Conservation (phyloP, 139 green algal species). For the Chlorella sp. region DNA sequence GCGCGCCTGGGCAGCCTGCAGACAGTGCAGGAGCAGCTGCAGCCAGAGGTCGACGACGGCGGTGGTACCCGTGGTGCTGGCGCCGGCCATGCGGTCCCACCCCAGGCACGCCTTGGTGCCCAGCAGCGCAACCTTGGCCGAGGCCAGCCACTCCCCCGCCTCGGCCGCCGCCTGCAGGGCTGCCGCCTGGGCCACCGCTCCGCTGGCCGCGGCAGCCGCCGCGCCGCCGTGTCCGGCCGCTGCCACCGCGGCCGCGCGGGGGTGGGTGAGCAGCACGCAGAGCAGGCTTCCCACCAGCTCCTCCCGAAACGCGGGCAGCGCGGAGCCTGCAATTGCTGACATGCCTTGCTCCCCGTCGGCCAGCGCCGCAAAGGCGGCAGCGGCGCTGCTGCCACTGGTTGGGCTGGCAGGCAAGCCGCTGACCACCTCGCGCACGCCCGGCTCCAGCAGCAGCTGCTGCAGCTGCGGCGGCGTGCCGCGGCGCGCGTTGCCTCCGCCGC, state of each 20-base stretch:
- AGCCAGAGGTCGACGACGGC: constrained; percentile 75
- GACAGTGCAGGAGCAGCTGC: constrained; percentile 58
- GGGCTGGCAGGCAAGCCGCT: background rate
- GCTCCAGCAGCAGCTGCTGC: constrained; percentile 29
- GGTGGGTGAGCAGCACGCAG: constrained; percentile 41
- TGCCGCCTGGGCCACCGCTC: constrained; percentile 5
- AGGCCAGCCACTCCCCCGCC: constrained; percentile 54
- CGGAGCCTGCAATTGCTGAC: constrained; percentile 5
- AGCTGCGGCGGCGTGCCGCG: constrained; percentile 17
- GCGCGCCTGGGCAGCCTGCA: constrained; percentile 37
- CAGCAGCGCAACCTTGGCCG: constrained; percentile 55
- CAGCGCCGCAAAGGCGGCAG: background rate
- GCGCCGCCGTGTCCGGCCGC: background rate
- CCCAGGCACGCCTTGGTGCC: constrained; percentile 62
- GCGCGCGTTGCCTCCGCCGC: background rate
- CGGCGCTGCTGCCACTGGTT: constrained; percentile 1
- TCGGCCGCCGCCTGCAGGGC: constrained; percentile 20
- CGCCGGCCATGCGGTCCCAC: constrained; percentile 60
- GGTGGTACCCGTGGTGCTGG: constrained; percentile 59
- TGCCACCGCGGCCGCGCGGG: background rate
- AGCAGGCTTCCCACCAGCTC: constrained; percentile 52
- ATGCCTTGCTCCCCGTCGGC: background rate
- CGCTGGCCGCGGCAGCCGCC: background rate
- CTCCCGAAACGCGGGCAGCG: constrained; percentile 47
- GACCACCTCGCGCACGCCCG: constrained; percentile 19